These are phyloP conservation scores for Nakazawaea peltata DNA, from an alignment of 805 yeast species.

Conservation along the genomic window DNA sequence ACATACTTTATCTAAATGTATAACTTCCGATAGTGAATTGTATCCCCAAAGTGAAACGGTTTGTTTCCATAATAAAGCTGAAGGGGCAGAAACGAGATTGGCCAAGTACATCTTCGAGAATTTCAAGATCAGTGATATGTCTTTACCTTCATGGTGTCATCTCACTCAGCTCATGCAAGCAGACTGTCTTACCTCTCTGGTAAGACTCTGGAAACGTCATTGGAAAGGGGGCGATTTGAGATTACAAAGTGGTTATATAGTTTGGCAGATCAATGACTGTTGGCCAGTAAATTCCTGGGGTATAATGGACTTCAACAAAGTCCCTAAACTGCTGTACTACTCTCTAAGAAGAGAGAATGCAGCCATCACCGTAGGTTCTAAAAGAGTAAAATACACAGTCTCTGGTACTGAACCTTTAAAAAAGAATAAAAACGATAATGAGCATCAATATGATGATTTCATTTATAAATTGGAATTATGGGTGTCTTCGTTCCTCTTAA, in stretches of 20 bases:
- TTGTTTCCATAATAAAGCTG: constrained; percentile 42
- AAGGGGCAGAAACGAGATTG: constrained; percentile 36
- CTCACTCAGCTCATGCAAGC: constrained; percentile 46
- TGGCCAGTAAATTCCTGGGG: constrained; percentile 51
- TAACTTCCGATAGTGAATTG: constrained; percentile 28
- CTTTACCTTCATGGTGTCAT: constrained; percentile 35
- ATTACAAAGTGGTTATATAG: constrained; percentile 36
- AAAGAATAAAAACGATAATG: constrained; percentile 13
- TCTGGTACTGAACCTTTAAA: constrained; percentile 11
- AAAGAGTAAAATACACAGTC: constrained; percentile 16
- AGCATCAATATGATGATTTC: constrained; percentile 20
- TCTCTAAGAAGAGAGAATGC: constrained; percentile 35
- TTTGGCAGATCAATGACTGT: constrained; percentile 49
- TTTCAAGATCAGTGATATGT: constrained; percentile 20
- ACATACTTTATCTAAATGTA: constrained; percentile 27
- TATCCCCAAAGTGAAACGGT: constrained; percentile 36
- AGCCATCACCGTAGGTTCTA: constrained; percentile 27
- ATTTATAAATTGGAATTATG: constrained; percentile 28
- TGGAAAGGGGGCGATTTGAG: constrained; percentile 32
- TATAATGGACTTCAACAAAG: constrained; percentile 29
- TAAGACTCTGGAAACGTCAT: constrained; percentile 36
- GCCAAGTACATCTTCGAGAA: constrained; percentile 40
- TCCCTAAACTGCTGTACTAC: constrained; percentile 40
- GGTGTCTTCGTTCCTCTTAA: constrained; percentile 28
- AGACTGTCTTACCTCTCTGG: constrained; percentile 40